Evolutionary conservation across 202 grass and related monocot genomes (phyloP).

Genomic region (Digitaria exilis): DNA sequence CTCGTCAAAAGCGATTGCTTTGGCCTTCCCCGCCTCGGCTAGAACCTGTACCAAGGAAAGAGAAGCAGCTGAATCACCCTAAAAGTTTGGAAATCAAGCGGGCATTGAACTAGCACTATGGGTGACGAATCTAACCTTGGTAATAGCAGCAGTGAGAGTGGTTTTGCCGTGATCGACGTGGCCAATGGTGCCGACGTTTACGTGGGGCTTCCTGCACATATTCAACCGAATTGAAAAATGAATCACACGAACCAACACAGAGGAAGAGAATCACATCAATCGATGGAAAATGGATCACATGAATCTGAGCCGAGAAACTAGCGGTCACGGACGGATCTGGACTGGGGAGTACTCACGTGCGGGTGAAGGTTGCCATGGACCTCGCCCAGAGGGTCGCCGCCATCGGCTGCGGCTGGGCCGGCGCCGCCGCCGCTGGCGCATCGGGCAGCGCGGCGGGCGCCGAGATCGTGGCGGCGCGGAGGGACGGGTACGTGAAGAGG

Average conservation of each 20-base stretch:
- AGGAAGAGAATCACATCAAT: background rate
- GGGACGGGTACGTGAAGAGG: slow-evolving; percentile 48
- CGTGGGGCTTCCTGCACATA: slow-evolving; percentile 90
- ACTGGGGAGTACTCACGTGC: slow-evolving; percentile 62
- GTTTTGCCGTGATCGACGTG: slow-evolving; percentile 99
- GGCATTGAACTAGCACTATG: background rate
- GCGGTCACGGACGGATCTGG: background rate
- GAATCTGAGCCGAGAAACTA: background rate
- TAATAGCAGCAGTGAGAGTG: slow-evolving; percentile 95
- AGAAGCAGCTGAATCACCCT: background rate
- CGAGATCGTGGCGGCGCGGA: slow-evolving; percentile 54
- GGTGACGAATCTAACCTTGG: slow-evolving; percentile 58
- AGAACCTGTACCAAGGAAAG: slow-evolving; percentile 56
- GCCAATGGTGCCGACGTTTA: slow-evolving; percentile 97
- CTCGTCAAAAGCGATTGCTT: slow-evolving; percentile 95
- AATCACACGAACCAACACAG: background rate
- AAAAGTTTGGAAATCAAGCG: background rate
- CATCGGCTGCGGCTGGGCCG: slow-evolving; percentile 26
- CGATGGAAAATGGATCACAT: background rate
- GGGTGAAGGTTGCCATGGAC: slow-evolving; percentile 97
- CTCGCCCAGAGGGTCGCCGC: slow-evolving; percentile 58
- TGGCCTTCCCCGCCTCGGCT: slow-evolving; percentile 82
- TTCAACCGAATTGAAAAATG: background rate
- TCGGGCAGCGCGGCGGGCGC: slow-evolving; percentile 36
- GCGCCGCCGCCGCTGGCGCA: slow-evolving; percentile 16